phyloP scores from a whole-genome alignment of 306 rosid species.

The Quillaja saponaria region DNA sequence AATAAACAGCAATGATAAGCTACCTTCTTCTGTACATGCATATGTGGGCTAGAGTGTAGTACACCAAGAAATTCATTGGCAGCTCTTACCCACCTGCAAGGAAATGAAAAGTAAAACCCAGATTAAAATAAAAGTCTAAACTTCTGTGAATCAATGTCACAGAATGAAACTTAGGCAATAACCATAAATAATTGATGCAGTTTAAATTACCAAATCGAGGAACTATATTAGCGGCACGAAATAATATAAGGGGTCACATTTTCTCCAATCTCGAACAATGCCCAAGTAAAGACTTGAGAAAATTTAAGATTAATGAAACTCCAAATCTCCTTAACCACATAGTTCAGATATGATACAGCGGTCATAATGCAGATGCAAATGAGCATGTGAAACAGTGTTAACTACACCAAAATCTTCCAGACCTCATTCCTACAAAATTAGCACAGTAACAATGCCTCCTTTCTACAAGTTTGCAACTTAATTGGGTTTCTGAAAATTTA shows the following conservation, averaged over 20 bases:
- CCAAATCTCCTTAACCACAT: too few species aligned
- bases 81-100: constrained; percentile 91
- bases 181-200: constrained; percentile 7
- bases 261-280: not conserved
- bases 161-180: constrained; percentile 12
- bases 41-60: constrained; percentile 54
- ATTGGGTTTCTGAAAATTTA: too few species aligned
- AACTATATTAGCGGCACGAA: constrained; percentile 15
- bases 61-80: constrained; percentile 63
- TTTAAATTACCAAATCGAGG: constrained; percentile 17
- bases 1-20: constrained; percentile 5
- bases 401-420: too few species aligned
- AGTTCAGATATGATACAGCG: too few species aligned
- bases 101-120: constrained; percentile 1
- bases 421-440: too few species aligned
- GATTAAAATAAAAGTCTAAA: not conserved
- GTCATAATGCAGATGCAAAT: too few species aligned
- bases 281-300: too few species aligned
- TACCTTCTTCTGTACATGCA: constrained; percentile 80
- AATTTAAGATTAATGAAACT: too few species aligned
- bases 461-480: too few species aligned
- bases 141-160: constrained; percentile 5
- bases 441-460: too few species aligned
- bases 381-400: too few species aligned
- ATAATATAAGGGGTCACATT: not conserved